Percentiles rank a stretch among this genome's conserved stretches.
Evolutionary conservation across 495 filamentous ascomycete genomes (phyloP).

Genomic region (Clavariopsis aquatica): DNA sequence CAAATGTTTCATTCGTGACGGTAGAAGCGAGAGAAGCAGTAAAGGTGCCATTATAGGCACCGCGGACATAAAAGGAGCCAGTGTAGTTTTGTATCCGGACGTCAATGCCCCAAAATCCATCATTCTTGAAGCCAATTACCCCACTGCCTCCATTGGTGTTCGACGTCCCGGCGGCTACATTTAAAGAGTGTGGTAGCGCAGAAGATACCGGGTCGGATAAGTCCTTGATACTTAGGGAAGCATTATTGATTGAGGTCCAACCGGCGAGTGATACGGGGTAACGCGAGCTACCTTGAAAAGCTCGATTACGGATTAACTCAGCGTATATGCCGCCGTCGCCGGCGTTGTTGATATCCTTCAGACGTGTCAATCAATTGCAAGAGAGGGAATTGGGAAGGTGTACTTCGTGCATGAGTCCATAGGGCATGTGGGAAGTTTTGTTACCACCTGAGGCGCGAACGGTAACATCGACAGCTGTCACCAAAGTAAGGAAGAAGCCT

Average conservation of each 20-base stretch:
- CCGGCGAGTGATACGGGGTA: conserved; percentile 21
- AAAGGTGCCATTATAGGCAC: conserved; percentile 27
- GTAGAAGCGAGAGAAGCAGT: conserved; percentile 39
- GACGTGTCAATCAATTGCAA: neutral
- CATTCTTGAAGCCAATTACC: conserved; percentile 11
- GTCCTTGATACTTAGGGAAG: conserved; percentile 23
- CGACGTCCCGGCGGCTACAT: conserved; percentile 7
- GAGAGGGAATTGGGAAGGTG: neutral
- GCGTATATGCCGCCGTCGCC: conserved; percentile 42
- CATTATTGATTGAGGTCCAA: conserved; percentile 26
- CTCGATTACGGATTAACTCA: conserved; percentile 40
- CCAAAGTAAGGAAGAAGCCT: neutral
- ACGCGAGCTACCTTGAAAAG: conserved; percentile 37
- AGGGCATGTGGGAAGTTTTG: conserved; percentile 19
- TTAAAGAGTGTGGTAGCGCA: conserved; percentile 21
- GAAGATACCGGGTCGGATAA: conserved; percentile 17
- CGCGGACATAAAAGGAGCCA: conserved; percentile 37
- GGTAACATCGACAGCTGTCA: conserved; percentile 14
- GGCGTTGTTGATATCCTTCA: conserved; percentile 36
- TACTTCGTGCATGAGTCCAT: conserved; percentile 37
- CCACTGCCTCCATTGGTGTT: neutral
- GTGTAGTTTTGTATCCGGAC: conserved; percentile 36
- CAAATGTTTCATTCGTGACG: conserved; percentile 38
- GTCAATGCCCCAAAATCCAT: conserved; percentile 39
- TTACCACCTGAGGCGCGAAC: conserved; percentile 24